Evolutionary conservation across 306 rosid species (phyloP).

Genomic region (Senna tora): DNA sequence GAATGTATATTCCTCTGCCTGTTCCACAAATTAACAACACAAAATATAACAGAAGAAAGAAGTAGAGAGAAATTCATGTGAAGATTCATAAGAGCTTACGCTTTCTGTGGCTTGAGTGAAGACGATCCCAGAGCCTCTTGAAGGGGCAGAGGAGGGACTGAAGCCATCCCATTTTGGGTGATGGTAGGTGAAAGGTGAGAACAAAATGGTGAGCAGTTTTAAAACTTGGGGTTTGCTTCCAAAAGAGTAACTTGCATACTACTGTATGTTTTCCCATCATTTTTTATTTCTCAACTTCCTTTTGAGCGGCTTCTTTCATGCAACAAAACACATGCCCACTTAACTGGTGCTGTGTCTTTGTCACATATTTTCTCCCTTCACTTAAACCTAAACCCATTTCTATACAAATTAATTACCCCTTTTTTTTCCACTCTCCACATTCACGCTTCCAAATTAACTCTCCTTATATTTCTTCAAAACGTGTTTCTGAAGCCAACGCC

Average conservation of each 20-base stretch:
- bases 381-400: constrained; percentile 35
- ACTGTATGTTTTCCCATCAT: constrained; percentile 34
- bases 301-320: constrained; percentile 43
- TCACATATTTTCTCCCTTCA: constrained; percentile 43
- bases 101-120: constrained; percentile 54
- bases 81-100: constrained; percentile 32
- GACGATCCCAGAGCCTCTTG: constrained; percentile 74
- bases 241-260: constrained; percentile 42
- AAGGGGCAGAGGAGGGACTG: constrained; percentile 59
- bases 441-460: constrained; percentile 18
- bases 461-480: background rate
- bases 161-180: constrained; percentile 65
- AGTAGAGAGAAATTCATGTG: background rate
- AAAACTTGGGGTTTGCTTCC: constrained; percentile 39
- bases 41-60: too few species aligned
- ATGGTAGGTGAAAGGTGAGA: constrained; percentile 44
- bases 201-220: constrained; percentile 35
- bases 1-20: constrained; percentile 68
- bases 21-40: background rate
- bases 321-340: constrained; percentile 45
- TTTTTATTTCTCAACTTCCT: constrained; percentile 31
- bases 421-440: constrained; percentile 3
- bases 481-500: constrained; percentile 35
- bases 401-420: constrained; percentile 12
- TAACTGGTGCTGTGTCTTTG: constrained; percentile 56